Conservation (phyloP, 768 basidiomycete genomes). For the Lactarius quietus region DNA sequence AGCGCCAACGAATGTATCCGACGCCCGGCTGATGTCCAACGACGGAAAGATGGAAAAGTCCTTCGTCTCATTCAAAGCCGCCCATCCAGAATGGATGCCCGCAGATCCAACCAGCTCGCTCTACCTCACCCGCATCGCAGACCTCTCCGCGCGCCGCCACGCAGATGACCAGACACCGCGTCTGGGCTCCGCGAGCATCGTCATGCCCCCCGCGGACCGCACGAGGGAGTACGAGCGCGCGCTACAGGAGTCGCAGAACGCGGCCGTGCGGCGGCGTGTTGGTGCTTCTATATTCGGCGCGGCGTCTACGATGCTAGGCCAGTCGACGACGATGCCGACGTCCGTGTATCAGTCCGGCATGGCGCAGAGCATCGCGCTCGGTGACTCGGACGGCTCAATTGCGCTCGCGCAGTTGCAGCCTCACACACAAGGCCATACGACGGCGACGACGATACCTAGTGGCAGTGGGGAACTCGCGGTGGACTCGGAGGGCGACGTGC, state of each 20-base stretch:
- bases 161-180: constrained; percentile 18
- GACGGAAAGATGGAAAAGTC: constrained; percentile 99
- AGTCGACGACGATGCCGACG: constrained; percentile 36
- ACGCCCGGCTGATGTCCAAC: constrained; percentile 77
- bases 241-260: constrained; percentile 62
- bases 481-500: constrained; percentile 52
- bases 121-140: constrained; percentile 79
- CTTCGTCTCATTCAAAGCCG: constrained; percentile 92
- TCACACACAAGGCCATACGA: too few species aligned
- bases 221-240: constrained; percentile 76
- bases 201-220: constrained; percentile 37
- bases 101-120: constrained; percentile 87
- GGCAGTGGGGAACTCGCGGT: constrained; percentile 26
- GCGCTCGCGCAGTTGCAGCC: constrained; percentile 16
- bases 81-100: constrained; percentile 95
- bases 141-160: constrained; percentile 19
- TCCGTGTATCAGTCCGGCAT: constrained; percentile 45
- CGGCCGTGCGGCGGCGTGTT: constrained; percentile 43
- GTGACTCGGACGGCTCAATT: constrained; percentile 68
- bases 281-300: constrained; percentile 35
- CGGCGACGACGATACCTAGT: constrained; percentile 12
- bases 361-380: constrained; percentile 69
- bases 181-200: neutral
- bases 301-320: constrained; percentile 38
- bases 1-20: constrained; percentile 65